Evolutionary conservation across 2,329 filamentous ascomycete species (phyloP), one percentile per base, ranked within the genome.

Genomic region (Clarireedia sp.): DNA sequence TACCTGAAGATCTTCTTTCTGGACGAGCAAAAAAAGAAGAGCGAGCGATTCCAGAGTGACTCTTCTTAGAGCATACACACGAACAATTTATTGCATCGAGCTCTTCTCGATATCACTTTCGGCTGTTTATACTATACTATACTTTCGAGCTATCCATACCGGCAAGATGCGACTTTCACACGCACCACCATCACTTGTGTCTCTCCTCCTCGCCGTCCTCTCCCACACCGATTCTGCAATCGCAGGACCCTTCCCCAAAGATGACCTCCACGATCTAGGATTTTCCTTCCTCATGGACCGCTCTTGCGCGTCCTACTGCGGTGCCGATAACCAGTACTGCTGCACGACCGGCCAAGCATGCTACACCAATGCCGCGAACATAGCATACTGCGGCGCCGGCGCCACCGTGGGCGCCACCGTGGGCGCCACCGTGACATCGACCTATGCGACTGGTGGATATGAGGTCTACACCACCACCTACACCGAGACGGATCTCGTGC

Each of bases 321-420:
- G 81, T 58, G 68, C 70, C 51, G 69, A 79, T 53, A 77, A 77
- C 62, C 74, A 79, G 66, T 77, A 76, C 68, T 84, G 81, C 71
- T 85, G 81, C 64, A 33, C 38, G 3, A 72, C 71, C 52, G 68
- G 80, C 64, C 26, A 48, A 38, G 64, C 70, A 33, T 84, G 81
- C 72, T 76, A 73, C 56, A 83, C 80, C 5, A 67, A 64, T 46
- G 49, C 72, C 5, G 68, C 71, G 60, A 73, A 74, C 61, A 70
- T 78, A 41, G 79, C 80, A 29, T 75, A 73, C 51, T 83, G 80
- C 63, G 66, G 72, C 38, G 54, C 62, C 7, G 58, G 48, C 69
- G 24, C 9, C 21, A 49, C 12, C 14, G 19, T 10, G 5, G n/a
- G n/a, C n/a, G n/a, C n/a, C n/a, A n/a, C n/a, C n/a, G n/a, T n/a